Percentiles rank a stretch among this genome's conserved stretches.
These are phyloP conservation scores for Butyriboletus appendiculatus DNA, from an alignment of 1,284 basidiomycete genomes.

Conservation along the genomic window DNA sequence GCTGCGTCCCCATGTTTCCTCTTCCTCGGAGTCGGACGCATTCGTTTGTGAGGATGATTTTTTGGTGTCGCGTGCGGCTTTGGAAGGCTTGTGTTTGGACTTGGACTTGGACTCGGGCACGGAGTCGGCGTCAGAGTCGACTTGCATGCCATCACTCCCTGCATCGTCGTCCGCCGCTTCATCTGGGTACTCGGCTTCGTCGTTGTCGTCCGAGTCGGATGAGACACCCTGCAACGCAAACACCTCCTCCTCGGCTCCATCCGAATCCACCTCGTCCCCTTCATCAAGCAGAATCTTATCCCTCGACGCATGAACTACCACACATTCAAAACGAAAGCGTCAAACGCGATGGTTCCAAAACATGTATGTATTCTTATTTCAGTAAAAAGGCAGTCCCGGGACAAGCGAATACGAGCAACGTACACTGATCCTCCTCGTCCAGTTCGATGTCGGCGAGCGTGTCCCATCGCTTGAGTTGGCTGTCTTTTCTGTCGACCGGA, in stretches of 20 bases:
- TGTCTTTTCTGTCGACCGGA: constrained; percentile 50
- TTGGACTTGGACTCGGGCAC: constrained; percentile 25
- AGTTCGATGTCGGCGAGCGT: constrained; percentile 63
- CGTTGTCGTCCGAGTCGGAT: constrained; percentile 54
- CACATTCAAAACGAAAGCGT: not conserved
- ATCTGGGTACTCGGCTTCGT: constrained; percentile 43
- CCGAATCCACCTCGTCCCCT: constrained; percentile 38
- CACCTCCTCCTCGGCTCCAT: constrained; percentile 59
- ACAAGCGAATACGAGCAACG: constrained; percentile 26
- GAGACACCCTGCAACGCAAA: constrained; percentile 35
- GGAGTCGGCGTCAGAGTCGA: constrained; percentile 40
- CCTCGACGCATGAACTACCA: constrained; percentile 63
- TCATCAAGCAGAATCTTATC: constrained; percentile 82
- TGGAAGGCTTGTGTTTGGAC: constrained; percentile 36
- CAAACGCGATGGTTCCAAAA: not conserved
- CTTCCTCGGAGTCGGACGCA: constrained; percentile 52
- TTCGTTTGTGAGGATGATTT: constrained; percentile 29
- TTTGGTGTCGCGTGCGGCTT: constrained; percentile 33
- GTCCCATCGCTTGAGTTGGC: constrained; percentile 64
- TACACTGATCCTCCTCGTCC: constrained; percentile 78
- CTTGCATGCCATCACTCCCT: constrained; percentile 52
- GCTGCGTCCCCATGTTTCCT: constrained; percentile 79
- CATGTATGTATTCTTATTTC: not conserved
- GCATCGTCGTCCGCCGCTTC: constrained; percentile 47
- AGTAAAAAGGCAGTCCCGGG: not conserved